Evolutionary conservation across 1,139 yeast species (phyloP).

Genomic region (Nakaseomyces nivariensis): DNA sequence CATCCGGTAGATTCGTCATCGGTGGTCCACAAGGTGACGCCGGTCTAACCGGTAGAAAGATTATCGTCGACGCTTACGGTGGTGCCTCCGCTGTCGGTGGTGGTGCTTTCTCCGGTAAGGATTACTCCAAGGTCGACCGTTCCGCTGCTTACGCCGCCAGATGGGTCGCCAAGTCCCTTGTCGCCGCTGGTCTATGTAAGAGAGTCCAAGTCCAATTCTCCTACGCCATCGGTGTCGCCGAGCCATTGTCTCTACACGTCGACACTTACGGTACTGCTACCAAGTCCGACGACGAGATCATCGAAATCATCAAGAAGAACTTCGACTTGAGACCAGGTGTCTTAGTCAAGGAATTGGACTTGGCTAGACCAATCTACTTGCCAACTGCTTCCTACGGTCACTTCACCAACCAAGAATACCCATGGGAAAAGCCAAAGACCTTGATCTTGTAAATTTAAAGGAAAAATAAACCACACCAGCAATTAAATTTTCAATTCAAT

Average conservation of each 20-base stretch:
- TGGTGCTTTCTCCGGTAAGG: conserved; percentile 99
- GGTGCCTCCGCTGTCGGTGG: conserved; percentile 99
- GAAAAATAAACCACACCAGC: neutral
- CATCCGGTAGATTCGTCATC: conserved; percentile 96
- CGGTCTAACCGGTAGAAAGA: conserved; percentile 97
- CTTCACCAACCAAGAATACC: conserved; percentile 93
- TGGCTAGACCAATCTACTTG: conserved; percentile 96
- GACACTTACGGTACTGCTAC: conserved; percentile 95
- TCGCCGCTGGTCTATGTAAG: conserved; percentile 84
- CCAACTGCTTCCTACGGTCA: conserved; percentile 98
- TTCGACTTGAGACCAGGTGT: conserved; percentile 98
- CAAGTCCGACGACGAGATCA: conserved; percentile 77
- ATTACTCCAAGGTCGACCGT: conserved; percentile 97
- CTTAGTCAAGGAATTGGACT: conserved; percentile 85
- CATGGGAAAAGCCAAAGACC: conserved; percentile 95
- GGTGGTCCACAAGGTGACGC: conserved; percentile 99
- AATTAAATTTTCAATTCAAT: no score
- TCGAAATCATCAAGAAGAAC: conserved; percentile 78
- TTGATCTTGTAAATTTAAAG: conserved; percentile 49
- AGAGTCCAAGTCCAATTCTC: conserved; percentile 96
- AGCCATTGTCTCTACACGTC: conserved; percentile 91
- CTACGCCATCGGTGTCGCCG: conserved; percentile 98
- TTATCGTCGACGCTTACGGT: conserved; percentile 97
- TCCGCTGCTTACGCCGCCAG: conserved; percentile 99
- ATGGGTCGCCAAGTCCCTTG: conserved; percentile 98